Evolutionary conservation across 495 filamentous ascomycete genomes (phyloP), one percentile per base, ranked within the genome.

Genomic region (Penicillium cosmopolitanum): DNA sequence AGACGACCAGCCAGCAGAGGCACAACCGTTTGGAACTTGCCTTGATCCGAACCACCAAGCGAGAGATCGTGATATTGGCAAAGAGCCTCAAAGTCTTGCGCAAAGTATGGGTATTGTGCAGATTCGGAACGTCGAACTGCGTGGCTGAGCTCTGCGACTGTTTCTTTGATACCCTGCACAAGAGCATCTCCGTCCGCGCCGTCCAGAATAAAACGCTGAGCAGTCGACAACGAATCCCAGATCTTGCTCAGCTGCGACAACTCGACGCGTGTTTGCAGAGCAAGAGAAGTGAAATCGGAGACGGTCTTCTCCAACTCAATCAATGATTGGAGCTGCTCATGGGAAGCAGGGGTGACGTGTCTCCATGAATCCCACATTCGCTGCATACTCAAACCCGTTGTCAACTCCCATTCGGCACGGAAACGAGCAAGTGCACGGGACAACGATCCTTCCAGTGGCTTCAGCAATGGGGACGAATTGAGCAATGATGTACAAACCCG

Each of bases 331-430:
- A 89, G 71, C 35, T 82, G 80, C 5, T 66, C 51, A 33, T 84
- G 72, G 23, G 82, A 83, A 19, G 75, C 66, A 23, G 86, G 79
- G 5, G 89, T 85, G 6, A 79, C 74, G 12, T 93, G 92, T 63
- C 86, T 82, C 63, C 94, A 85, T 0, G 73, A 61, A 38, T 81
- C 81, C 95, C 95, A 98, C 1, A 98, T 79, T 25, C 72, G 73
- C 67, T 96, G 91, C 91, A 98, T 96, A 60, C 85, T 87, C 16
- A 92, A 80, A 2, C 93, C 93, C 3, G 86, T 93, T 0, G 77
- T 84, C 7, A 95, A 74, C 46, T 87, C 84, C 78, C 78, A 82
- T 4, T 71, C 72, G 51, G 72, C 73, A 51, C 79, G 73, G 66
- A 87, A 84, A 4, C 64, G 67, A 44, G 71, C 58, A 28, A 87